Conservation (phyloP, 2,329 filamentous ascomycete species). For the Aureobasidium sp. region DNA sequence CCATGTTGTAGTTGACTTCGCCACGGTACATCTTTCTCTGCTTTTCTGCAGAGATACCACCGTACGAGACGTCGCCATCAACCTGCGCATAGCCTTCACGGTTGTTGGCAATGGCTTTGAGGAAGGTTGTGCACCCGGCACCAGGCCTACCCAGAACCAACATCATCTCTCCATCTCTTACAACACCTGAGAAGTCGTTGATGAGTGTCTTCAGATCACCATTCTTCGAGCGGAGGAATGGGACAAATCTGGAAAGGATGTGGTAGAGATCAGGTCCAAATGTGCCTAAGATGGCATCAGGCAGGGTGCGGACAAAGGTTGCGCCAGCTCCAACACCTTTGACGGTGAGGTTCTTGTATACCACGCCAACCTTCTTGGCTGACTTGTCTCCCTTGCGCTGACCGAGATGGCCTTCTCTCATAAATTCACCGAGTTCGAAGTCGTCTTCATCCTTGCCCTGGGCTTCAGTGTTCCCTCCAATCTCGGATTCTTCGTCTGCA, state of each 20-base stretch:
- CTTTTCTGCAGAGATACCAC: slow-evolving; percentile 61
- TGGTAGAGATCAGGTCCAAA: slow-evolving; percentile 75
- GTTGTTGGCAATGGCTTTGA: slow-evolving; percentile 69
- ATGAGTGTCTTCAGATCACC: slow-evolving; percentile 51
- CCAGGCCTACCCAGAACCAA: slow-evolving; percentile 67
- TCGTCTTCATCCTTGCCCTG: slow-evolving; percentile 48
- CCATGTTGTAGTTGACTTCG: slow-evolving; percentile 71
- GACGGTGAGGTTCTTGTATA: slow-evolving; percentile 70
- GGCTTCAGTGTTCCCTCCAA: slow-evolving; percentile 34
- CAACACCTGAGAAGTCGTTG: slow-evolving; percentile 60
- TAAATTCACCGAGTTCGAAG: slow-evolving; percentile 64
- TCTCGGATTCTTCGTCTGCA: slow-evolving; percentile 18
- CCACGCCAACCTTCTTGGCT: slow-evolving; percentile 69
- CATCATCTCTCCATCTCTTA: slow-evolving; percentile 62
- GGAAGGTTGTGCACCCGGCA: slow-evolving; percentile 67
- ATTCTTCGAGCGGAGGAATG: slow-evolving; percentile 43
- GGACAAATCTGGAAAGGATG: slow-evolving; percentile 50
- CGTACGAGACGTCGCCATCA: slow-evolving; percentile 63
- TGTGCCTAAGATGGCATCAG: slow-evolving; percentile 66
- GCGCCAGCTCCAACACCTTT: slow-evolving; percentile 62
- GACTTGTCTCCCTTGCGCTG: slow-evolving; percentile 61
- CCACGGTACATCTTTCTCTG: slow-evolving; percentile 64
- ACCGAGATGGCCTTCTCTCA: slow-evolving; percentile 69
- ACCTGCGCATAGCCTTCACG: slow-evolving; percentile 59
- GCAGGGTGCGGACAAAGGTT: slow-evolving; percentile 64